A percentile compares a stretch with the other conserved stretches of the same genome.
phyloP scores from a whole-genome alignment of 1,284 basidiomycete species.

The Ustilago nuda region DNA sequence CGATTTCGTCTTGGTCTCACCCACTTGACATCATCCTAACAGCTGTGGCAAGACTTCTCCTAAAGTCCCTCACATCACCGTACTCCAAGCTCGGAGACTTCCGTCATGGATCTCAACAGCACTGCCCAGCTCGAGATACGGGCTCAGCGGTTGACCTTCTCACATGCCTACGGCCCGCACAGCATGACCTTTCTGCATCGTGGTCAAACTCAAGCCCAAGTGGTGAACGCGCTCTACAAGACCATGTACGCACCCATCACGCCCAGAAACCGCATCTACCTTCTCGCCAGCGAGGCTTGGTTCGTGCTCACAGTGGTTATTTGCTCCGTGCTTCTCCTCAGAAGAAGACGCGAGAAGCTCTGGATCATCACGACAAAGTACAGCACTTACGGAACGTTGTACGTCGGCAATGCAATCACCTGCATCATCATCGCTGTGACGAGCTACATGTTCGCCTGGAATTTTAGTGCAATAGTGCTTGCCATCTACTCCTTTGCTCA shows the following conservation, averaged over 20 bases:
- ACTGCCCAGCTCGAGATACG: slow-evolving; percentile 1
- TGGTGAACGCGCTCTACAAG: slow-evolving; percentile 14
- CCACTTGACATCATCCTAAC: not conserved
- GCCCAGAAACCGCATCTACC: not conserved
- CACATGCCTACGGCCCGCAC: not conserved
- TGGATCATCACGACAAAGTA: slow-evolving; percentile 27
- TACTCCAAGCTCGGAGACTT: not conserved
- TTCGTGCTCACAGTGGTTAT: slow-evolving; percentile 15
- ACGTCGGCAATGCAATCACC: slow-evolving; percentile 31
- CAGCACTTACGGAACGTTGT: slow-evolving; percentile 15
- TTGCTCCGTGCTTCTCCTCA: slow-evolving; percentile 25
- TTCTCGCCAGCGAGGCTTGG: slow-evolving; percentile 13
- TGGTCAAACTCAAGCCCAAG: slow-evolving; percentile 14
- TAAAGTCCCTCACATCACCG: not conserved
- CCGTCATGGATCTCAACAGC: not conserved
- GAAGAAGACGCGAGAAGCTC: slow-evolving; percentile 21
- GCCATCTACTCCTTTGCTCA: not conserved
- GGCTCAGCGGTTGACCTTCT: not conserved
- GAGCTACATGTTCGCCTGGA: slow-evolving; percentile 18
- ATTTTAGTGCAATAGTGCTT: not conserved
- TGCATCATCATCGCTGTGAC: slow-evolving; percentile 10
- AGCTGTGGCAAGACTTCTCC: not conserved
- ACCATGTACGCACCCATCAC: not conserved
- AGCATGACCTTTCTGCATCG: slow-evolving; percentile 30
- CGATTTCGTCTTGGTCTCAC: not conserved